These are phyloP conservation scores for Hyphopichia wangnamkhiaoensis DNA, from an alignment of 1,139 yeast genomes.

Conservation along the genomic window DNA sequence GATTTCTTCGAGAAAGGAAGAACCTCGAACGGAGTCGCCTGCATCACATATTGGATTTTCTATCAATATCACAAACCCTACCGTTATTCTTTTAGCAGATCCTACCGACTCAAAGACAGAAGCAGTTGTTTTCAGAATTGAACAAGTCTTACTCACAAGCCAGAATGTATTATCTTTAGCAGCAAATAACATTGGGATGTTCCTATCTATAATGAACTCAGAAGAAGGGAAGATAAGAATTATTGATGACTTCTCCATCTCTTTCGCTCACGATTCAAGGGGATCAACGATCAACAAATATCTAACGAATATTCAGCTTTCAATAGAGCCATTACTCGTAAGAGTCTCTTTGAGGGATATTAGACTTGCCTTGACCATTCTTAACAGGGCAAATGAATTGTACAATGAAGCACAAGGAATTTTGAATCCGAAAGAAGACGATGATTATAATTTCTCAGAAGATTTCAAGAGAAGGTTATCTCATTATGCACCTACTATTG, in stretches of 20 bases:
- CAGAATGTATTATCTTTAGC: slow-evolving; percentile 67
- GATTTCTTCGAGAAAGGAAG: slow-evolving; percentile 3
- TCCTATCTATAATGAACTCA: slow-evolving; percentile 72
- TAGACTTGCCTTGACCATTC: slow-evolving; percentile 70
- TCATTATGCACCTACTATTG: slow-evolving; percentile 67
- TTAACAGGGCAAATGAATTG: slow-evolving; percentile 69
- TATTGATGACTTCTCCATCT: slow-evolving; percentile 85
- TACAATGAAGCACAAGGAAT: slow-evolving; percentile 34
- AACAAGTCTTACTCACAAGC: slow-evolving; percentile 71
- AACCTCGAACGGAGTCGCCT: slow-evolving; percentile 1
- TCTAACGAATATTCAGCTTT: slow-evolving; percentile 64
- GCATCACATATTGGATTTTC: slow-evolving; percentile 48
- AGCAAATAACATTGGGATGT: slow-evolving; percentile 84
- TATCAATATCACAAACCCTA: slow-evolving; percentile 74
- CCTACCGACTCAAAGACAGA: slow-evolving; percentile 70
- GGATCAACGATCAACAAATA: slow-evolving; percentile 60
- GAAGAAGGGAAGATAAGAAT: slow-evolving; percentile 65
- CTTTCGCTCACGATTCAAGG: slow-evolving; percentile 71
- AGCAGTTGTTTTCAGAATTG: slow-evolving; percentile 88
- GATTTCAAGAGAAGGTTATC: slow-evolving; percentile 60
- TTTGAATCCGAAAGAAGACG: slow-evolving; percentile 17
- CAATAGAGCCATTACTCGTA: slow-evolving; percentile 78
- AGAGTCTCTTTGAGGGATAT: slow-evolving; percentile 88
- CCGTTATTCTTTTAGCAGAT: slow-evolving; percentile 79
- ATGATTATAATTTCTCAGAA: slow-evolving; percentile 51